Conservation (phyloP, 441 rosid species). For the Erodium moschatum region DNA sequence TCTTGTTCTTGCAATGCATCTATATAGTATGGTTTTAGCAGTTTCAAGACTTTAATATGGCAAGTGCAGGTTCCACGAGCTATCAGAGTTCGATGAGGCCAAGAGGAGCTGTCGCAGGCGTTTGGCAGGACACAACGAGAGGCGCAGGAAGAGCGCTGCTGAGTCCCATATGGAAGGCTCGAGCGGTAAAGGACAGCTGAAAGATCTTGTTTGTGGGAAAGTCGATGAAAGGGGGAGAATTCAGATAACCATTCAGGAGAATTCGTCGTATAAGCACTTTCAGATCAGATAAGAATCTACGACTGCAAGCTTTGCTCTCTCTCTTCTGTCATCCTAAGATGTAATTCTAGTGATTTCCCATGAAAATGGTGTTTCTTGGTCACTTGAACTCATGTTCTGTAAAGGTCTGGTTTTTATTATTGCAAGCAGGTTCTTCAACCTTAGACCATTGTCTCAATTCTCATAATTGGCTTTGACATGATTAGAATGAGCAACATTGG, state of each 20-base stretch:
- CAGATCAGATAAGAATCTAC: slow-evolving; percentile 28
- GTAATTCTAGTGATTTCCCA: background rate
- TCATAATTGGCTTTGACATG: no score
- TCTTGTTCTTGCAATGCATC: no score
- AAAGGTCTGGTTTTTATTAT: no score
- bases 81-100: slow-evolving; percentile 44
- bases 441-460: no score
- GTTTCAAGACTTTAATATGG: no score
- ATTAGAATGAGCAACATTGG: no score
- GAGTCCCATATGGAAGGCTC: slow-evolving; percentile 26
- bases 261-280: slow-evolving; percentile 37
- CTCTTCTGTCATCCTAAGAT: slow-evolving; percentile 54
- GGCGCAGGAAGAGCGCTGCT: slow-evolving; percentile 41
- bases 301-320: slow-evolving; percentile 33
- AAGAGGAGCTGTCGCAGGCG: slow-evolving; percentile 57
- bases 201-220: slow-evolving; percentile 34
- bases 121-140: slow-evolving; percentile 56
- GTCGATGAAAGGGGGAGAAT: slow-evolving; percentile 33
- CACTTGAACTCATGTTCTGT: no score
- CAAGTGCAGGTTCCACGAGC: slow-evolving; percentile 43
- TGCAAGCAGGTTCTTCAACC: no score
- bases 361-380: no score
- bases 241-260: slow-evolving; percentile 36
- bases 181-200: slow-evolving; percentile 4
- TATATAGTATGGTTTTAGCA: no score